Percentiles rank a stretch among this genome's conserved stretches.
Evolutionary conservation across 768 basidiomycete species (phyloP).

Genomic region (Polyporus arcularius): DNA sequence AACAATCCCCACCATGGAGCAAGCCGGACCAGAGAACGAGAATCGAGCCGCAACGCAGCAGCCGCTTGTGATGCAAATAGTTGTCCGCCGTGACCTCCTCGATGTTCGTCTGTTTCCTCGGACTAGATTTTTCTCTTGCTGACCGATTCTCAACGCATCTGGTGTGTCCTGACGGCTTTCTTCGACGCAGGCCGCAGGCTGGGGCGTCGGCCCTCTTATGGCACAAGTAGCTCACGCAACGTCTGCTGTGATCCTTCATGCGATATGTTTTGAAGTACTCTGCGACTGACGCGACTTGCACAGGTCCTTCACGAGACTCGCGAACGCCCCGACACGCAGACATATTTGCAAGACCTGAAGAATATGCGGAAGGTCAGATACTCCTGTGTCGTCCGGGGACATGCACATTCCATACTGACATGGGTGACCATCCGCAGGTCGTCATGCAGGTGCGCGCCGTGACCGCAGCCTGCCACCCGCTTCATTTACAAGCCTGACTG

Average conservation of each 20-base stretch:
- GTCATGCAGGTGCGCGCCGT: conserved; percentile 39
- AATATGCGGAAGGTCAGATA: conserved; percentile 44
- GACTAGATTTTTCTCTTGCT: not conserved
- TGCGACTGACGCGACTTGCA: not conserved
- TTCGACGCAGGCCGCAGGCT: conserved; percentile 38
- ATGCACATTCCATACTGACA: not conserved
- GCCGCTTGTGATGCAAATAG: conserved; percentile 45
- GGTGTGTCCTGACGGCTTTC: not conserved
- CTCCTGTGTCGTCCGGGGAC: not conserved
- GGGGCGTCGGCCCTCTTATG: conserved; percentile 48
- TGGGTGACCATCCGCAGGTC: conserved; percentile 27
- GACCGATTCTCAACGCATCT: not conserved
- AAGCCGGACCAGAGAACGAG: too few relatives aligned
- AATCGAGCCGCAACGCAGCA: not conserved
- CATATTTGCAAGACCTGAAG: conserved; percentile 39
- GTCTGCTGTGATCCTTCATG: conserved; percentile 35
- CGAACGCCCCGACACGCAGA: conserved; percentile 38
- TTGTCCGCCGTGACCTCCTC: conserved; percentile 44
- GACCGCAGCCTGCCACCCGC: not conserved
- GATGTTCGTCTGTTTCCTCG: conserved; percentile 32
- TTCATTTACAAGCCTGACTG: not conserved
- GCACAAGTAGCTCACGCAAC: conserved; percentile 46
- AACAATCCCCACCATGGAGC: too few relatives aligned
- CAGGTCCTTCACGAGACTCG: conserved; percentile 44
- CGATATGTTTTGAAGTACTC: too few relatives aligned